Conservation (phyloP, 352 stramenopile genomes). For the Pythium monospermum region DNA sequence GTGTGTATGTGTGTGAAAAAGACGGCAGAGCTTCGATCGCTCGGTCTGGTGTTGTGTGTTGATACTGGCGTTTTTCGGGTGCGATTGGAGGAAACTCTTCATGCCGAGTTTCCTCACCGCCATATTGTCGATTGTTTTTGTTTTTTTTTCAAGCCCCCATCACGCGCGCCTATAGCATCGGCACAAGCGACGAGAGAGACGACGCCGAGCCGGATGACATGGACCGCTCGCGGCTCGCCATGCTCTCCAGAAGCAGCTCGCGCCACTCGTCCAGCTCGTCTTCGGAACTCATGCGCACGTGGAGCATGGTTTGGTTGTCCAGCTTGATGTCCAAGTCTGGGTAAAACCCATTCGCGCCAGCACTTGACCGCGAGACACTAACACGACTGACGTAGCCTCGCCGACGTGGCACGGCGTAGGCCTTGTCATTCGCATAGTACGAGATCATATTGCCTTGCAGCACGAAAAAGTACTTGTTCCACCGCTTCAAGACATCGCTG, state of each 20-base stretch:
- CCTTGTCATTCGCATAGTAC: slow-evolving; percentile 71
- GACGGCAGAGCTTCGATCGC: too few species aligned
- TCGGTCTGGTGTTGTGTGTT: too few species aligned
- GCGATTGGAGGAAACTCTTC: too few species aligned
- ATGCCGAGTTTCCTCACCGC: too few species aligned
- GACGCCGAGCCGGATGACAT: slow-evolving; percentile 5
- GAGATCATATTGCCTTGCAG: slow-evolving; percentile 64
- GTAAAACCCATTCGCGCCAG: slow-evolving; percentile 18
- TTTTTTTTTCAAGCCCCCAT: too few species aligned
- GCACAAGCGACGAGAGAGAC: slow-evolving; percentile 9
- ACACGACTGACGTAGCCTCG: slow-evolving; percentile 55
- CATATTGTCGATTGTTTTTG: too few species aligned
- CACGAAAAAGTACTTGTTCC: slow-evolving; percentile 73
- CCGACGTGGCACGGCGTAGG: slow-evolving; percentile 63
- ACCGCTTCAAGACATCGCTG: slow-evolving; percentile 49
- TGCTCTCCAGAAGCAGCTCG: slow-evolving; percentile 17
- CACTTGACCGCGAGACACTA: slow-evolving; percentile 13
- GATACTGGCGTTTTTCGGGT: too few species aligned
- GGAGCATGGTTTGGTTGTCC: slow-evolving; percentile 15
- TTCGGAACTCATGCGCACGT: slow-evolving; percentile 22
- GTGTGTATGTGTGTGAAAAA: too few species aligned
- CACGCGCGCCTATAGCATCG: slow-evolving; percentile 19
- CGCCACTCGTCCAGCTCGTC: slow-evolving; percentile 31
- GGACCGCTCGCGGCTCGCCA: background rate
- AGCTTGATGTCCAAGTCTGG: slow-evolving; percentile 23